These are phyloP conservation scores for Entomortierella parvispora DNA, from an alignment of 192 early-diverging fungal genomes.

Conservation along the genomic window DNA sequence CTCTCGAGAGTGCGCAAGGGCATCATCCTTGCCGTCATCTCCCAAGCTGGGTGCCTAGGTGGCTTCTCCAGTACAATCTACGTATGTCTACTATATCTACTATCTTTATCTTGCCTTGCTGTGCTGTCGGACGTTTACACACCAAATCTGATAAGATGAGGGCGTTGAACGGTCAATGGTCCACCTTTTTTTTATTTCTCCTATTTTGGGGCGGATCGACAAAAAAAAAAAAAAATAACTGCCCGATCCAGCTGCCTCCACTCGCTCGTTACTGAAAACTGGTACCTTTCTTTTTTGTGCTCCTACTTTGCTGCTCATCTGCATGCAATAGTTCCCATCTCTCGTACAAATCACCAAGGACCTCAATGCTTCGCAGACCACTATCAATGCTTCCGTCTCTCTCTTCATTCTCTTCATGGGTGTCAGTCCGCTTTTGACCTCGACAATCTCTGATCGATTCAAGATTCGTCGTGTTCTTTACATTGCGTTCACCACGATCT, in stretches of 20 bases:
- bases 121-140: background rate
- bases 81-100: conserved; percentile 8
- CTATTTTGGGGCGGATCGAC: too few relatives aligned
- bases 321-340: conserved; percentile 31
- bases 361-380: conserved; percentile 44
- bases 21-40: conserved; percentile 31
- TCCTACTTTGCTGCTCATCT: background rate
- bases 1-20: conserved; percentile 27
- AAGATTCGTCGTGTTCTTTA: conserved; percentile 57
- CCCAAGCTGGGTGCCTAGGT: conserved; percentile 43
- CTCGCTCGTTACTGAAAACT: background rate
- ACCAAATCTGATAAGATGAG: background rate
- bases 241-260: background rate
- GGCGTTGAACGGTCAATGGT: background rate
- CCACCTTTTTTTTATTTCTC: too few relatives aligned
- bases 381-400: conserved; percentile 54
- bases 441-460: conserved; percentile 57
- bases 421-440: conserved; percentile 56
- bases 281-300: background rate
- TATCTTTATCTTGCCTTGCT: background rate
- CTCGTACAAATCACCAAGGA: conserved; percentile 52
- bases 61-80: conserved; percentile 49
- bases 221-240: too few relatives aligned
- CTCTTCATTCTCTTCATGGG: conserved; percentile 64
- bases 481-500: conserved; percentile 53